phyloP scores from a whole-genome alignment of 805 yeast genomes.

The Saccharomycopsis sp. region DNA sequence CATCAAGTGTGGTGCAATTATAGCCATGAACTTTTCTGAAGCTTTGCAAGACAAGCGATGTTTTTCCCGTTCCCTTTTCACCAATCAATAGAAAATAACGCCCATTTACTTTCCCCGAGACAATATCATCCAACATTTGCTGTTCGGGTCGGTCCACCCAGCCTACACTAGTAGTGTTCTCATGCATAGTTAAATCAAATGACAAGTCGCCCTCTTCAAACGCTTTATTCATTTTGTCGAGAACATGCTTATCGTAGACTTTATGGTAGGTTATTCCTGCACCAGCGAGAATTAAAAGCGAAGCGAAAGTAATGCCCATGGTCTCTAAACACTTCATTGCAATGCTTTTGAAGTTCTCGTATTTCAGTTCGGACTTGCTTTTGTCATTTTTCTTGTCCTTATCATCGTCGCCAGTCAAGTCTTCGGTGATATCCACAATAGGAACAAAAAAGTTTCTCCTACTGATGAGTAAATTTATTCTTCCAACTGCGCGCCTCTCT shows the following conservation, averaged over 20 bases:
- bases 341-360: conserved; percentile 9
- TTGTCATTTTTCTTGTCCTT: conserved; percentile 17
- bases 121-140: conserved; percentile 51
- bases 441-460: not conserved
- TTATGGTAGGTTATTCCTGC: conserved; percentile 70
- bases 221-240: conserved; percentile 57
- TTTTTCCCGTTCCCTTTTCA: conserved; percentile 83
- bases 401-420: conserved; percentile 6
- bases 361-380: conserved; percentile 10
- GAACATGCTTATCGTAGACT: conserved; percentile 50
- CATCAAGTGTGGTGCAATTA: conserved; percentile 67
- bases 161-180: conserved; percentile 31
- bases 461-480: not conserved
- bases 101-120: conserved; percentile 58
- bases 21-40: conserved; percentile 56
- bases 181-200: conserved; percentile 50
- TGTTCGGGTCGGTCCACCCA: conserved; percentile 77
- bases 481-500: too few relatives aligned
- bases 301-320: conserved; percentile 62
- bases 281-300: conserved; percentile 58
- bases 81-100: conserved; percentile 69
- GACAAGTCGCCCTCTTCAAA: conserved; percentile 65
- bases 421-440: not conserved
- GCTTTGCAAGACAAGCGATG: conserved; percentile 66
- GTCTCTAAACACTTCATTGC: conserved; percentile 51